phyloP scores from a whole-genome alignment of 192 early-diverging fungal species.

The Coemansia guatemalensis region DNA sequence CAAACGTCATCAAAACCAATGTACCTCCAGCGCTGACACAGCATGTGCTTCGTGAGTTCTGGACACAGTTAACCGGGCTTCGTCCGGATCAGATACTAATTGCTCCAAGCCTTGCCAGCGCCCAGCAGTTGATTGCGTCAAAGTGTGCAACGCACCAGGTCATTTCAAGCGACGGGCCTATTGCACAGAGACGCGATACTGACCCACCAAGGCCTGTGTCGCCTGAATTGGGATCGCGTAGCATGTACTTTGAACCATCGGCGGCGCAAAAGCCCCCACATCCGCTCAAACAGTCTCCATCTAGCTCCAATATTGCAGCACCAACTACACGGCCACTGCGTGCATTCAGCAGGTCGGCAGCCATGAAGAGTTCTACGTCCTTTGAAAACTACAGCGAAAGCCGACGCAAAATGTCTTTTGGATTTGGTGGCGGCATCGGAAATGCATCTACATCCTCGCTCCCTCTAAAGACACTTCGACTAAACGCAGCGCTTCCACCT shows the following conservation, averaged over 20 bases:
- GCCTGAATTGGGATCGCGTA: slow-evolving; percentile 16
- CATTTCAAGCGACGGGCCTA: neutral
- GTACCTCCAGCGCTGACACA: slow-evolving; percentile 41
- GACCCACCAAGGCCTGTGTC: slow-evolving; percentile 2
- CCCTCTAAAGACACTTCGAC: slow-evolving; percentile 16
- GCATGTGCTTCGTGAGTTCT: slow-evolving; percentile 46
- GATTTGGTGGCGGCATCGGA: slow-evolving; percentile 10
- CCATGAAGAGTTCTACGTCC: slow-evolving; percentile 26
- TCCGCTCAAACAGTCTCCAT: slow-evolving; percentile 24
- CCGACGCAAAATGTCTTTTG: slow-evolving; percentile 26
- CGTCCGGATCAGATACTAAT: slow-evolving; percentile 31
- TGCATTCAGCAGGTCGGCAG: slow-evolving; percentile 21
- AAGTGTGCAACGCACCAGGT: slow-evolving; percentile 15
- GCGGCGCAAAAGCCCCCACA: slow-evolving; percentile 12
- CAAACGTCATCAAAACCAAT: slow-evolving; percentile 30
- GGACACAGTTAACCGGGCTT: slow-evolving; percentile 40
- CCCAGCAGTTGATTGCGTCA: slow-evolving; percentile 26
- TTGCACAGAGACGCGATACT: neutral
- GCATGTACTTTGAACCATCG: slow-evolving; percentile 19
- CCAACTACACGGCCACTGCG: slow-evolving; percentile 17
- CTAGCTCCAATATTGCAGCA: slow-evolving; percentile 15
- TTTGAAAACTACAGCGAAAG: slow-evolving; percentile 32
- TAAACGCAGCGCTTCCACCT: slow-evolving; percentile 13
- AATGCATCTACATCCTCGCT: slow-evolving; percentile 31
- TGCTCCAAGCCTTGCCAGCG: slow-evolving; percentile 40